These are phyloP conservation scores for Dispira simplex DNA, from an alignment of 192 early-diverging fungal genomes.

Conservation along the genomic window DNA sequence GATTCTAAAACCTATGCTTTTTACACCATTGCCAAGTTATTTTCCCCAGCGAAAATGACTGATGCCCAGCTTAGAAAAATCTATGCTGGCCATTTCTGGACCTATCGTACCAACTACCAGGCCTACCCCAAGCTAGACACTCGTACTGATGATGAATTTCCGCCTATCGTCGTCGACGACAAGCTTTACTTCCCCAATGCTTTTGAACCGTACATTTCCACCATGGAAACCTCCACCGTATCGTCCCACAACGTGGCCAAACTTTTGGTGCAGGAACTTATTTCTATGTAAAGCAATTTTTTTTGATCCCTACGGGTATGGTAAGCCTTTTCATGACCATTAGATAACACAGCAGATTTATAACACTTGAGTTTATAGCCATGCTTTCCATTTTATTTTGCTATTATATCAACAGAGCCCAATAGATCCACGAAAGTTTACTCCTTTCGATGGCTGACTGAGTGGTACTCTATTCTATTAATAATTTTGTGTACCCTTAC, in stretches of 20 bases:
- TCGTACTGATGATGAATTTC: constrained; percentile 2
- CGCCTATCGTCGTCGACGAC: not conserved
- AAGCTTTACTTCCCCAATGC: constrained; percentile 20
- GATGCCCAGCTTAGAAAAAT: constrained; percentile 28
- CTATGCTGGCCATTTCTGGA: constrained; percentile 29
- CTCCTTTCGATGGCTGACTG: too few relatives aligned
- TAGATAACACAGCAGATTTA: too few relatives aligned
- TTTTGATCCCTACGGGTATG: too few relatives aligned
- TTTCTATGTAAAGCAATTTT: too few relatives aligned
- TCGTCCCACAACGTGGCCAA: constrained; percentile 35
- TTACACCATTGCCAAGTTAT: constrained; percentile 37
- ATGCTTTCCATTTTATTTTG: too few relatives aligned
- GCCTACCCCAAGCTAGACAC: constrained; percentile 38
- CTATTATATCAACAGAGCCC: too few relatives aligned
- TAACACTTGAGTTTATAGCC: too few relatives aligned
- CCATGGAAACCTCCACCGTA: constrained; percentile 51
- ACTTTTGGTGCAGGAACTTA: constrained; percentile 11
- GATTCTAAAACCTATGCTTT: too few relatives aligned
- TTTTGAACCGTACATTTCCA: constrained; percentile 42
- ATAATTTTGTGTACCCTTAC: too few relatives aligned
- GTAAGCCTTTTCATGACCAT: too few relatives aligned
- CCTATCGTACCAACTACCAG: constrained; percentile 36
- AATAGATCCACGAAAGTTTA: too few relatives aligned
- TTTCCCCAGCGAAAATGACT: constrained; percentile 23
- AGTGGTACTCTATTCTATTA: too few relatives aligned